Evolutionary conservation across 257 asterid genomes (phyloP), one percentile per base, ranked within the genome.

Genomic region (Nicotiana attenuata): DNA sequence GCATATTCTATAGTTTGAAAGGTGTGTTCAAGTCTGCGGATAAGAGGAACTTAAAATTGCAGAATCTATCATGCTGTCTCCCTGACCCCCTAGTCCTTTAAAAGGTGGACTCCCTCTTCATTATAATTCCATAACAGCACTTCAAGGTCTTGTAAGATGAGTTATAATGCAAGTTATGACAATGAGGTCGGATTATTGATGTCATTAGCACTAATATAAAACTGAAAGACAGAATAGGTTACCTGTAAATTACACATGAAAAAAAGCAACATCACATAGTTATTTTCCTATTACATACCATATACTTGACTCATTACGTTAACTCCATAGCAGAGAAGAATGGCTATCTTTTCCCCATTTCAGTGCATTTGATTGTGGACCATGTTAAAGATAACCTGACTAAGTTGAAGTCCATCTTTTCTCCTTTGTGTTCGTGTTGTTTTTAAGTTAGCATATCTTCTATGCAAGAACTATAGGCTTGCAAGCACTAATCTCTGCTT

Each of bases 401-500:
- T 10, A 11, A 50, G 56, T 50, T 41, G 77, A 69, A 10, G 29
- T 5, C 59, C 78, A 45, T 71, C 60, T 71, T 38, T 71, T 73
- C 78, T 73, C 24, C 20, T 19, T 47, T 47, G 60, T 22, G 79
- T 47, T 35, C n/a, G 47, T 20, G 61, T 73, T 73, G 78, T 73
- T 47, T 73, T 22, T 73, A 73, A 73, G 24, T 45, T 45, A 73
- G 15, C 8, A 22, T 66, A 2, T 31, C 13, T 31, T 66, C 15
- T 66, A 91, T 19, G 92, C 92, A 3, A 89, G 64, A 79, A 92
- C 86, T 14, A 90, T 88, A 65, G 90, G 87, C 80, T 85, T 86
- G 35, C 84, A 82, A 38, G 92, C 85, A 76, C 67, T 73, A 47
- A 73, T 89, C 84, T 89, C 88, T 22, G 89, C 88, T 38, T 82